Conservation (phyloP, 2,329 filamentous ascomycete species). For the Didymella lethalis region DNA sequence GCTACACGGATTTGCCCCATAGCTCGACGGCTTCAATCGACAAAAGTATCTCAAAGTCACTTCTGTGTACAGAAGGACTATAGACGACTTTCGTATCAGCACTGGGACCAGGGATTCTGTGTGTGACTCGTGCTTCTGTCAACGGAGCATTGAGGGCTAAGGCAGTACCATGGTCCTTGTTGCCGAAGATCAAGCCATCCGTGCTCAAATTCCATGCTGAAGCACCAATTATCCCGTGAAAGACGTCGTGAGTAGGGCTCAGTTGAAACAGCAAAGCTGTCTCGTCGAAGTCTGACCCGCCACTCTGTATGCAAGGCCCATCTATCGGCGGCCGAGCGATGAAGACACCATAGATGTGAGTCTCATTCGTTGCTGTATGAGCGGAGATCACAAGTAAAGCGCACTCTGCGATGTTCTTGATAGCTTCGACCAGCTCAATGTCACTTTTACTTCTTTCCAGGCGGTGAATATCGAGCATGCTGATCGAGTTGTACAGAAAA, state of each 20-base stretch:
- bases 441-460: not conserved
- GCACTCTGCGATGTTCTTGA: not conserved
- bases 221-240: not conserved
- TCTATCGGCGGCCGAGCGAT: not conserved
- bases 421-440: not conserved
- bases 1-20: not conserved
- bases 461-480: conserved; percentile 4
- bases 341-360: not conserved
- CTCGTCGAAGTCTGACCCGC: not conserved
- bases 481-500: conserved; percentile 7
- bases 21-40: not conserved
- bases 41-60: not conserved
- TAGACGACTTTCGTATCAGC: not conserved
- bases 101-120: not conserved
- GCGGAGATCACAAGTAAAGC: conserved; percentile 1
- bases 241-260: conserved; percentile 6
- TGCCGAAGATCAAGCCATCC: not conserved
- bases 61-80: not conserved
- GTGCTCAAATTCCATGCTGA: not conserved
- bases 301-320: conserved; percentile 3
- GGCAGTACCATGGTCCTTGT: not conserved
- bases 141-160: not conserved
- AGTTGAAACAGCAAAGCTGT: conserved; percentile 3
- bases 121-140: not conserved
- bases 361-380: not conserved